Base-by-base conservation (phyloP, 2,329 filamentous ascomycete genomes). In the Metarhizium rileyi region DNA sequence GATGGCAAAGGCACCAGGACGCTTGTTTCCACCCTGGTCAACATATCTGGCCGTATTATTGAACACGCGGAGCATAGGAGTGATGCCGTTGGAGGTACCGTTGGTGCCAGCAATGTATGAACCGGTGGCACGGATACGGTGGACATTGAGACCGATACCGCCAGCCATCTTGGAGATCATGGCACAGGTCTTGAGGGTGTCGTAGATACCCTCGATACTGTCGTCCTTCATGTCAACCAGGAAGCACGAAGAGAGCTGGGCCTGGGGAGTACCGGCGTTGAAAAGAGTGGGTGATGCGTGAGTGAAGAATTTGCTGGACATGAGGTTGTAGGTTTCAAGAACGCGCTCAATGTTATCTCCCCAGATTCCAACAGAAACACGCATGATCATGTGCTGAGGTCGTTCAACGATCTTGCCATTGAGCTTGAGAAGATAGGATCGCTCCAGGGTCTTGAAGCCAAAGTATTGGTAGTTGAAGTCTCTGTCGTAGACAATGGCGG, bases 381-480 rank as follows among this genome's bases (percentile, higher is more conserved):
- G 89, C 93, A 98, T 98, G 62, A 98, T 91, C 90, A 98, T 93
- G 75, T 98, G 93, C 72, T 98, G 93, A 42, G 93, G 93, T 62
- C 93, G 84, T 76, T 98, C 93, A 47, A 90, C 91, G 65, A 97
- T 89, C 74, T 96, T 95, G 67, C 90, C 90, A 62, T 96, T 81
- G 57, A 97, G 86, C 66, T 94, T 90, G 59, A 98, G 84, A 47
- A 98, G 84, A 65, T 98, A 98, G 64, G 93, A 98, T 53, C 93
- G 85, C 77, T 98, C 93, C 36, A 98, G 77, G 7, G 93, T 98
- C 81, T 98, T 98, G 83, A 98, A 98, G 56, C 93, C 93, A 63
- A 98, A 98, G 75, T 95, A 98, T 75, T 98, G 93, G 77, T 98
- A 98, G 80, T 97, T 96, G 80, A 98, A 98, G 68, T 98, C 93